Percentiles rank a stretch among this genome's conserved stretches.
Conservation (phyloP, 768 basidiomycete species). For the Podaxis mareebaensis region DNA sequence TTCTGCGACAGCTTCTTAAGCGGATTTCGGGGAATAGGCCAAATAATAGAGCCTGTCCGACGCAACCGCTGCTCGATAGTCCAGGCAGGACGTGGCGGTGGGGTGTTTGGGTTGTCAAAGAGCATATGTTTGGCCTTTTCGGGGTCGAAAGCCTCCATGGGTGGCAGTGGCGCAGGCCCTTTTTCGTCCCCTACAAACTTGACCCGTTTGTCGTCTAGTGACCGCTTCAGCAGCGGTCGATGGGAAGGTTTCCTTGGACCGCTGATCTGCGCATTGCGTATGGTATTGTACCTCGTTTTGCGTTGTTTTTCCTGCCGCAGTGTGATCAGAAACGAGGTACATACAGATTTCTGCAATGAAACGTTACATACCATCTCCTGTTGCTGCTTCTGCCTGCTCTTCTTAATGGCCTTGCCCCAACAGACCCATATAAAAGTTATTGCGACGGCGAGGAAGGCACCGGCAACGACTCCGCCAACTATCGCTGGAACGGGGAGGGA, state of each 20-base stretch:
- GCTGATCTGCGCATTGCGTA: constrained; percentile 36
- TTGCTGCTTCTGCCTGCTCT: constrained; percentile 31
- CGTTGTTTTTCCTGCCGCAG: constrained; percentile 25
- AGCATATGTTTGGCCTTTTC: constrained; percentile 15
- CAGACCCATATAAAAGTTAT: constrained; percentile 45
- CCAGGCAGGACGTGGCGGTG: constrained; percentile 11
- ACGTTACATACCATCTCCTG: constrained; percentile 24
- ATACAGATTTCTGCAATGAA: not conserved
- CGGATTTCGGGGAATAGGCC: constrained; percentile 9
- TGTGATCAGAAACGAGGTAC: constrained; percentile 6
- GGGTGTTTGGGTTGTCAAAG: constrained; percentile 11
- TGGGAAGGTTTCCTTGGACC: constrained; percentile 26
- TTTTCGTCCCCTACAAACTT: constrained; percentile 35
- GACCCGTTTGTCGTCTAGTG: constrained; percentile 34
- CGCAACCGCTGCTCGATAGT: constrained; percentile 3
- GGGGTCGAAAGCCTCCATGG: constrained; percentile 1
- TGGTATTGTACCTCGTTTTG: constrained; percentile 40
- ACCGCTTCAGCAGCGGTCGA: constrained; percentile 28
- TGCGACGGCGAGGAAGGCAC: constrained; percentile 45
- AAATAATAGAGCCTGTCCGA: constrained; percentile 11
- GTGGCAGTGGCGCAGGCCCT: not conserved
- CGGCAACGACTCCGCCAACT: constrained; percentile 49
- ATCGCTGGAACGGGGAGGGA: constrained; percentile 49
- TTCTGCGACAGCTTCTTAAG: constrained; percentile 11
- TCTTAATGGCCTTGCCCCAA: constrained; percentile 46